Evolutionary conservation across 306 rosid genomes (phyloP), one percentile per base, ranked within the genome.

Genomic region (Castanopsis chinensis): DNA sequence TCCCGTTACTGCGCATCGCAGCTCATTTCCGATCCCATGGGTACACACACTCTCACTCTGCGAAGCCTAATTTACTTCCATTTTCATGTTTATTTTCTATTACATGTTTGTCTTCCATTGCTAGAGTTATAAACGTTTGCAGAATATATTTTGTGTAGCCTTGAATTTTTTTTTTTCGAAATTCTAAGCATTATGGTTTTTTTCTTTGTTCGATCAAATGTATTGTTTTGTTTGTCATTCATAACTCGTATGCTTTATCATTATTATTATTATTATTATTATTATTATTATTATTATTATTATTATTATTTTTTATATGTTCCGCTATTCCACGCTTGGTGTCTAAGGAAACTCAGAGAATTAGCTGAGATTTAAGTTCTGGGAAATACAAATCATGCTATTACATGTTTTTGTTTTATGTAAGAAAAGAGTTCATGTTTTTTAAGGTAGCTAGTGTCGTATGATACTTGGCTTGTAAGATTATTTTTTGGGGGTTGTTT

Each of bases 11-110:
- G 72, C 72, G 79, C 49, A 9, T 51, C 6, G 53, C 54, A 3
- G 51, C 12, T 32, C 67, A 52, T 49, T 65, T 76, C 43, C 17
- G 41, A 64, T 15, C 21, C 25, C 14, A 83, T 83, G 86, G 86
- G 86, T 83, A 83, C 25, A n/a, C 27, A 19, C 55, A 8, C 1
- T 13, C 52, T 25, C 27, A 1, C 27, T 25, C 1, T 45, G 53
- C 15, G 1, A 49, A 49, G 12, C 17, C 23, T 12, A 23, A 11
- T 25, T 71, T 19, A 13, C 15, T 54, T 18, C 1, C 5, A 0
- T 21, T 8, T 3, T 4, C 27, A 1, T 30, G 35, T 30, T 41
- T 56, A 49, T 1, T 12, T 10, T 11, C 53, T 0, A 49, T 49
- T 49, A 49, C 53, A 49, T 12, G 53, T 2, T 45, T 45, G 52